Evolutionary conservation across 129 eudicot genomes (phyloP), one percentile per base, ranked within the genome.

Genomic region (Centrapalus pauciflorus): DNA sequence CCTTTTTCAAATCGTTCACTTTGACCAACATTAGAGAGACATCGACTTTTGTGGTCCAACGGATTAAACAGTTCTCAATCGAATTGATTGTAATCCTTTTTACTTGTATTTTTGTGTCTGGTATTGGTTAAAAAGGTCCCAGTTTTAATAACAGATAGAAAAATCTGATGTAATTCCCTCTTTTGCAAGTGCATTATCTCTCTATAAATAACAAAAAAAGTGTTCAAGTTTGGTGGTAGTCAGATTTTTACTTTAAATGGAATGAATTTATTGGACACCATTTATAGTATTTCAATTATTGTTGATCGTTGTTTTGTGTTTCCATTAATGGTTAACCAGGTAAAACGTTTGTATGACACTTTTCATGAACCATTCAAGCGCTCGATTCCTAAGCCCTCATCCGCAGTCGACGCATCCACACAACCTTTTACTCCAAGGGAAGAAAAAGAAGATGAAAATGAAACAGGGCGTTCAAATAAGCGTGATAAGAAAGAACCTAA

Each of bases 291-390:
- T 62, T 10, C 4, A 17, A 23, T 32, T 48, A n/a, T 49, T 28
- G 33, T 70, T 43, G 7, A 30, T 24, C 23, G 9, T 23, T 13
- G 21, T 23, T 66, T n/a, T 41, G 10, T 51, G 29, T 11, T 46
- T 64, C 25, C 5, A 0, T 38, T 29, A 19, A 29, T 60, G 23
- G 12, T 56, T 35, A 1, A 71, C 40, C 83, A 93, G 99, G 99
- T 93, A 26, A 93, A 84, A 70, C 90, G 95, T 46, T 64, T 93
- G 74, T 82, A 93, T 59, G 99, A 93, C 62, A 86, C 99, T 29
- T 93, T 93, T 55, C 96, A 89, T 27, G 96, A 93, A 80, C 99
- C 99, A 63, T 93, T 93, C 66, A 93, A 93, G 79, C 93, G 92
- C 16, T 64, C 74, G 16, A 51, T 79, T 30, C 75, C 96, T 51